Percentiles rank a stretch among this genome's conserved stretches.
These are phyloP conservation scores for Blumeriella jaapii DNA, from an alignment of 2,329 filamentous ascomycete species.

Conservation along the genomic window DNA sequence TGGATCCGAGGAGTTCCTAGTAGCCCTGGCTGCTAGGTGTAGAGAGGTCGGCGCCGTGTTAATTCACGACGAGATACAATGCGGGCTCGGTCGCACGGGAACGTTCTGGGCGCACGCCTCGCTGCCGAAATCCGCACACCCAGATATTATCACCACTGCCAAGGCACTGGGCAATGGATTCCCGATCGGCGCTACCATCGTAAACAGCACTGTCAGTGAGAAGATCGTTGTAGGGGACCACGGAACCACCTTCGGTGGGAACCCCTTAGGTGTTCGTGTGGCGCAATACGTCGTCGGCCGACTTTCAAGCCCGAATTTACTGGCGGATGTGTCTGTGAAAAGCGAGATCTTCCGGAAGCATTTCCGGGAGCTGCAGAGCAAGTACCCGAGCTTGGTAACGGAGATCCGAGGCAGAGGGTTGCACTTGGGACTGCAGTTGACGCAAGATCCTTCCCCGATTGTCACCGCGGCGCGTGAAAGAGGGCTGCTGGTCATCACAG, in stretches of 20 bases:
- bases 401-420: conserved; percentile 77
- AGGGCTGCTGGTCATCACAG: conserved; percentile 82
- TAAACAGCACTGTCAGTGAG: conserved; percentile 49
- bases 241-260: conserved; percentile 65
- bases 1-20: conserved; percentile 71
- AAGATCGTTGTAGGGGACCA: conserved; percentile 57
- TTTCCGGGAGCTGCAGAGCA: conserved; percentile 43
- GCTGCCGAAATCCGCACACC: conserved; percentile 70
- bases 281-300: conserved; percentile 77
- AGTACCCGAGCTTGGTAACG: conserved; percentile 59
- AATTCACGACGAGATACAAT: conserved; percentile 96
- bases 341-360: conserved; percentile 45
- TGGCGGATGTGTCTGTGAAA: conserved; percentile 59
- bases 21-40: conserved; percentile 73
- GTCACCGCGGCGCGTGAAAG: conserved; percentile 79
- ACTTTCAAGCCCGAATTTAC: conserved; percentile 59
- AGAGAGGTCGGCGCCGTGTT: conserved; percentile 79
- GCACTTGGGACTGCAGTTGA: conserved; percentile 78
- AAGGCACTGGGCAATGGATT: conserved; percentile 97
- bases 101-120: conserved; percentile 77
- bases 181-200: conserved; percentile 75
- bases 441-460: conserved; percentile 58
- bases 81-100: conserved; percentile 79
- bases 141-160: conserved; percentile 85
- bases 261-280: conserved; percentile 56